Conservation (phyloP, 2,329 filamentous ascomycete genomes). For the Incumbomyces delicatus region DNA sequence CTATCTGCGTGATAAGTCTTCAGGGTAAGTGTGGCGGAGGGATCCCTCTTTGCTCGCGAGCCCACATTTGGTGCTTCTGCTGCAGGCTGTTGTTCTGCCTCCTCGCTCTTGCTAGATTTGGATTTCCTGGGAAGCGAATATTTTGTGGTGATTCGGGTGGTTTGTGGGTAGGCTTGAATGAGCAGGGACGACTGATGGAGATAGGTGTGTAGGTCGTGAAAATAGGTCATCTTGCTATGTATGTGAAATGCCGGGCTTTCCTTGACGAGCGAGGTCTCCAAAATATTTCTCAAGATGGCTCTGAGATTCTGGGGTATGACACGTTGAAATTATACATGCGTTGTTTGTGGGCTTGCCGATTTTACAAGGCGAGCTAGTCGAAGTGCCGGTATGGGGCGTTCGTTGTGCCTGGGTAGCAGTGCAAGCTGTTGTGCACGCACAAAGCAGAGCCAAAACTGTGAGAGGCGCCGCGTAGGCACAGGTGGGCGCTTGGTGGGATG, state of each 20-base stretch:
- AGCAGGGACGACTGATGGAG: slow-evolving; percentile 78
- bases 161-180: slow-evolving; percentile 67
- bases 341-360: too few relatives aligned
- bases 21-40: slow-evolving; percentile 62
- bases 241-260: background rate
- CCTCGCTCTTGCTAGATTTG: slow-evolving; percentile 18
- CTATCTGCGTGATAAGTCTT: slow-evolving; percentile 82
- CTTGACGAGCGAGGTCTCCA: background rate
- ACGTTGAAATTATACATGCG: too few relatives aligned
- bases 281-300: too few relatives aligned
- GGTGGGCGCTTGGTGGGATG: too few relatives aligned
- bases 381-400: too few relatives aligned
- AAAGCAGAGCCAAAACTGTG: too few relatives aligned
- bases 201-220: slow-evolving; percentile 79
- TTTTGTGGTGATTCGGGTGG: slow-evolving; percentile 79
- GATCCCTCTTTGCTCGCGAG: slow-evolving; percentile 20
- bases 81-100: slow-evolving; percentile 23
- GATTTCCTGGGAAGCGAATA: slow-evolving; percentile 47
- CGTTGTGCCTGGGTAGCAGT: too few relatives aligned
- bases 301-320: too few relatives aligned
- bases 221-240: slow-evolving; percentile 57
- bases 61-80: background rate
- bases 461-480: too few relatives aligned
- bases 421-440: too few relatives aligned
- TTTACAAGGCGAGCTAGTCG: too few relatives aligned